Evolutionary conservation across 257 asterid species (phyloP), one percentile per base, ranked within the genome.

Genomic region (Nyctanthes arbortristis): DNA sequence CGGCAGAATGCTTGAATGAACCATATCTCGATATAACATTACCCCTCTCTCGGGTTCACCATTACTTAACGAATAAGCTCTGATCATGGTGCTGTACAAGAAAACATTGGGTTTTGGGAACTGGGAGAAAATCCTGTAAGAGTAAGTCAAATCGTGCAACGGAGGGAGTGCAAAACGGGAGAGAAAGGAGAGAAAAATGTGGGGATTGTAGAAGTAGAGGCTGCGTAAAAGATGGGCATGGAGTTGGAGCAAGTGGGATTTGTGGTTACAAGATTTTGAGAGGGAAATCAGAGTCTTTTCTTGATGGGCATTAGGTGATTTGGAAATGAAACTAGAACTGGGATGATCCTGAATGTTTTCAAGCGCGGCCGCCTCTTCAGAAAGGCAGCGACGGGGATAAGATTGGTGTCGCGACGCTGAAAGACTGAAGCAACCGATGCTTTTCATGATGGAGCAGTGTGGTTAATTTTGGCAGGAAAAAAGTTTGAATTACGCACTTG

Each of bases 161-260:
- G 91, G 93, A 61, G 85, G 86, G 59, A 78, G 84, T 29, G 95
- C 71, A 64, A 81, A 29, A 59, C 87, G 84, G 40, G 87, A 74
- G 72, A 93, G 85, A 27, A 90, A 90, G 12, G 86, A 60, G 75
- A 82, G 88, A 75, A 85, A 87, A 69, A 87, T 32, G 64, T 69
- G 60, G 71, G 84, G 82, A 54, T 84, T 76, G 65, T 71, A 78
- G 59, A 83, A 73, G 70, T 60, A 75, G 70, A 82, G 77, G 16
- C 86, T 76, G 75, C 88, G 82, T 36, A 92, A 71, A 74, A 90
- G 88, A 1, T 77, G 80, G 33, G 90, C 74, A 67, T 90, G 97
- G 79, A 93, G 78, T 78, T 87, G 93, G 59, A 63, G 80, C 45
- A 93, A 65, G 66, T 85, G 93, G 73, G 80, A 37, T 71, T 80